Base-by-base conservation (phyloP, 306 rosid genomes). In the Echinosophora koreensis region DNA sequence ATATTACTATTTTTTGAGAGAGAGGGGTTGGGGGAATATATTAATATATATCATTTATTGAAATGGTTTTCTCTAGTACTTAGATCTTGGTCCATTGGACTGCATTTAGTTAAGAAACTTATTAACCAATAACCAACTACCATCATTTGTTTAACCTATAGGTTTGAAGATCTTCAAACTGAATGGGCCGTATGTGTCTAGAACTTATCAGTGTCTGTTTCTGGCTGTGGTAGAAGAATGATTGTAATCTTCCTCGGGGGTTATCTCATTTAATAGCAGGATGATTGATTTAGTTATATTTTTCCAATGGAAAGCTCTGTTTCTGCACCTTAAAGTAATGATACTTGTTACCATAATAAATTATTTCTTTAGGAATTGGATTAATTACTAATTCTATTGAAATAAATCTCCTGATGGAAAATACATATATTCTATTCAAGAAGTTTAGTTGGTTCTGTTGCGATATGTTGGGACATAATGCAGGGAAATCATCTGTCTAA, bases 361-460 rank as follows among this genome's bases (percentile, higher is more conserved):
- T 13, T 44, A 50, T 73, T 46, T 39, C 3, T 54, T 14, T 57
- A 39, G 32, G 59, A 34, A 7, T 5, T 49, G 30, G 59, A 44
- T 9, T 63, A 8, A 56, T 30, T 42, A 34, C 32, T 30, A 30
- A 30, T 30, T 30, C 32, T 30, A 28, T 15, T 13, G 49, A 69
- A 55, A 18, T 66, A 49, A 35, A 54, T 41, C 42, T 10, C 27
- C 42, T 47, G 74, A 65, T 55, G 47, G 46, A 52, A 17, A 51
- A 39, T 13, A 27, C 39, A 51, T 65, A 62, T 18, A 49, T 51
- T 55, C 34, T 42, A 18, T 8, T 7, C 6, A 66, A 55, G 14
- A 77, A 17, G 62, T 67, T 44, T 77, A 50, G 39, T 17, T 46
- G 69, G 69, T 57, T 22, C 16, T 38, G 22, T 41, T 66, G 57